Evolutionary conservation across 2,329 filamentous ascomycete species (phyloP).

Genomic region (Claviceps capensis): DNA sequence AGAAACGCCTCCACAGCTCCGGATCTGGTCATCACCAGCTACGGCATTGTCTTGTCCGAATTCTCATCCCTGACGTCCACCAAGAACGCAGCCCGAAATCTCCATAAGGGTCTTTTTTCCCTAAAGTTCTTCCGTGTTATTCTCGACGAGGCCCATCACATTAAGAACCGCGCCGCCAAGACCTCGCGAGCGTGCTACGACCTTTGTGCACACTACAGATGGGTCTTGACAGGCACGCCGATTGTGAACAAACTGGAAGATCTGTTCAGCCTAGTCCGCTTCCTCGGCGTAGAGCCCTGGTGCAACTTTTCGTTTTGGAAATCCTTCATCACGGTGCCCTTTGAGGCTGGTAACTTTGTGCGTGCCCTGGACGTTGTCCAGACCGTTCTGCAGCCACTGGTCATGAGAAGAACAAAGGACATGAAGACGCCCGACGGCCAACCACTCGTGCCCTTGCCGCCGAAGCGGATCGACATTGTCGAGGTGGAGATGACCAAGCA

Average conservation of each 20-base stretch:
- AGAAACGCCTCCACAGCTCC: constrained; percentile 67
- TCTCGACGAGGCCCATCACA: constrained; percentile 86
- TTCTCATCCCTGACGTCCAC: constrained; percentile 56
- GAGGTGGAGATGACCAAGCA: constrained; percentile 72
- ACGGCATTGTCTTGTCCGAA: constrained; percentile 82
- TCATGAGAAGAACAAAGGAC: constrained; percentile 87
- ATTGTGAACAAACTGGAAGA: constrained; percentile 96
- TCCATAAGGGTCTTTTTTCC: constrained; percentile 69
- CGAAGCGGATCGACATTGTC: constrained; percentile 72
- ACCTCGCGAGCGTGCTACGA: constrained; percentile 93
- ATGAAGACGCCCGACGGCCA: constrained; percentile 87
- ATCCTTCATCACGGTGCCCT: constrained; percentile 94
- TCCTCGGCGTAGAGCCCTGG: constrained; percentile 92
- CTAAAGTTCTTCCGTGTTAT: constrained; percentile 91
- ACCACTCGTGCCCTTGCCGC: constrained; percentile 64
- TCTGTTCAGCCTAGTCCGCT: constrained; percentile 82
- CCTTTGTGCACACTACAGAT: constrained; percentile 70
- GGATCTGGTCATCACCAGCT: constrained; percentile 88
- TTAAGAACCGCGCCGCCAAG: constrained; percentile 84
- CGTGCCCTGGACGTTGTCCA: constrained; percentile 92
- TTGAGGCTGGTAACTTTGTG: constrained; percentile 90
- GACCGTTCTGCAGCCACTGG: constrained; percentile 89
- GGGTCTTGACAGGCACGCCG: constrained; percentile 88
- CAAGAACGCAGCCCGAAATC: constrained; percentile 50
- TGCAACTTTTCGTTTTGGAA: constrained; percentile 99